A percentile compares a stretch with the other conserved stretches of the same genome.
These are phyloP conservation scores for Oldenlandia corymbosa DNA, from an alignment of 257 asterid species.

Conservation along the genomic window DNA sequence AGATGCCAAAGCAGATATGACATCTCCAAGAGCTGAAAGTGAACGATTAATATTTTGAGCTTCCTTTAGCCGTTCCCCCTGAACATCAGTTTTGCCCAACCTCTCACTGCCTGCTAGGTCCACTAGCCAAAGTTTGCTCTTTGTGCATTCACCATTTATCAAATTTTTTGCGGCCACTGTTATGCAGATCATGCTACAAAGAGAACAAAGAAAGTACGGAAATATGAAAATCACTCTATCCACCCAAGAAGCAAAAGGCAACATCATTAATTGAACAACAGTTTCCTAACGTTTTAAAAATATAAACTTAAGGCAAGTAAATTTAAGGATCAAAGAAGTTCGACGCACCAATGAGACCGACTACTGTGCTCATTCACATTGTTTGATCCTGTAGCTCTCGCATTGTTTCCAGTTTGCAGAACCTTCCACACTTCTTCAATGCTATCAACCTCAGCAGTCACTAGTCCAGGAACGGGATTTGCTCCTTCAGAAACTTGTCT, in stretches of 20 bases:
- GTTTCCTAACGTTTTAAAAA: not conserved
- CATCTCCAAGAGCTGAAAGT: conserved; percentile 98
- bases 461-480: conserved; percentile 88
- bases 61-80: conserved; percentile 97
- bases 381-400: conserved; percentile 90
- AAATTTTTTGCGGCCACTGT: conserved; percentile 74
- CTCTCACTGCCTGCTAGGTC: conserved; percentile 99
- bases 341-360: conserved; percentile 94
- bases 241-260: not conserved
- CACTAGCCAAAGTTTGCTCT: conserved; percentile 98
- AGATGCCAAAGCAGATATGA: conserved; percentile 87
- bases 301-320: too few species aligned
- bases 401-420: conserved; percentile 88
- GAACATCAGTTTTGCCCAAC: conserved; percentile 91
- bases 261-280: not conserved
- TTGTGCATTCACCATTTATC: conserved; percentile 70
- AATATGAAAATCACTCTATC: not conserved
- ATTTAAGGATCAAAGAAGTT: too few species aligned
- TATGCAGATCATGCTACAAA: conserved; percentile 80
- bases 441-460: conserved; percentile 77
- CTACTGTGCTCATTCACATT: conserved; percentile 97
- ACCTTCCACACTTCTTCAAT: conserved; percentile 83
- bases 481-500: conserved; percentile 90
- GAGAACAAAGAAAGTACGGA: not conserved
- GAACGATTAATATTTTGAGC: conserved; percentile 97